Evolutionary conservation across 1,139 yeast species (phyloP), one percentile per base, ranked within the genome.

Genomic region (Magnusiomyces tetraspermus): DNA sequence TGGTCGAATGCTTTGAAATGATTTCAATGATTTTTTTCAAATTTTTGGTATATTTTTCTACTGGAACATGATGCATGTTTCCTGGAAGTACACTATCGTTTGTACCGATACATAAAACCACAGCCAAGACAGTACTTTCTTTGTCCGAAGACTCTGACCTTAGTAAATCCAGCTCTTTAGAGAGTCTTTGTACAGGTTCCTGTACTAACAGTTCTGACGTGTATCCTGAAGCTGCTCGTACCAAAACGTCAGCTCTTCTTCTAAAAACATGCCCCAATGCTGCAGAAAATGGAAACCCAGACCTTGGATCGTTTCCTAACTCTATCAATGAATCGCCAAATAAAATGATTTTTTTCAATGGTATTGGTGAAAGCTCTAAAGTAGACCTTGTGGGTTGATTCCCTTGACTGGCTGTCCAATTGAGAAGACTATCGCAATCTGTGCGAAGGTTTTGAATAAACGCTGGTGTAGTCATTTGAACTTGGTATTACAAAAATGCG

Each of bases 61-160:
- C 41, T 15, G 48, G 51, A 42, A 57, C 58, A 46, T 57, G 57
- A 36, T 57, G 59, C 0, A 56, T 55, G 46, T 55, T 55, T n/a
- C 59, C 59, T n/a, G 54, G 52, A 13, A 55, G 48, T 10, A 57
- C 53, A 11, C 55, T 52, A 30, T 57, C 59, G 28, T 57, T 57
- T 17, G 59, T 54, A 1, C 59, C 59, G 2, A 57, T 40, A 28
- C 54, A 45, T 17, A 57, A 17, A 21, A 56, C 30, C 8, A 50
- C 47, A 41, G 55, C 48, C 5, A 49, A 53, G n/a, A 33, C 38
- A 33, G 10, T 33, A 15, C n/a, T 33, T 33, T 15, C 38, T 4
- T 15, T 33, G 6, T 23, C 24, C 5, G 30, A 33, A 15, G 13
- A 15, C 10, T 48, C n/a, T 33, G 10, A 10, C 5, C n/a, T 33